These are phyloP conservation scores for Zygosaccharomyces gambellarensis DNA, from an alignment of 805 yeast genomes.

Conservation along the genomic window DNA sequence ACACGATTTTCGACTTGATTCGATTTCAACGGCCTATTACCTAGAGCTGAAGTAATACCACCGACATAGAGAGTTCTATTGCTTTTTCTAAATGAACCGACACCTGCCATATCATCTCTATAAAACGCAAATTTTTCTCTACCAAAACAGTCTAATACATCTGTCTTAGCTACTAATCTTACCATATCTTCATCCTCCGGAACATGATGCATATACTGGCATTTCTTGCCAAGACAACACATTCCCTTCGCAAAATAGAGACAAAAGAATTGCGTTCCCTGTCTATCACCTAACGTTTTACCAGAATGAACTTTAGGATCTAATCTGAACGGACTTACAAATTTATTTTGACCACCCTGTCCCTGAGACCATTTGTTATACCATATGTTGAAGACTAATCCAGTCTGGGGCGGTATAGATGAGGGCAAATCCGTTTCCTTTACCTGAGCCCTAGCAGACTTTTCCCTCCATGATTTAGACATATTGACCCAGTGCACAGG, in stretches of 20 bases:
- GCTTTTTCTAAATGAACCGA: constrained; percentile 68
- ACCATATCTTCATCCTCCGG: constrained; percentile 59
- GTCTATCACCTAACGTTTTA: constrained; percentile 60
- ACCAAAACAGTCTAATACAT: constrained; percentile 78
- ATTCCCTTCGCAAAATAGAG: constrained; percentile 85
- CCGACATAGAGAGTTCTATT: constrained; percentile 79
- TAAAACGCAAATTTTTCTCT: constrained; percentile 78
- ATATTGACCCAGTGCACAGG: neutral
- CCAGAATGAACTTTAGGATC: constrained; percentile 65
- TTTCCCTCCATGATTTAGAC: constrained; percentile 26
- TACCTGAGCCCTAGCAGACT: constrained; percentile 70
- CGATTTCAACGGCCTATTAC: constrained; percentile 38
- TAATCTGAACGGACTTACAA: constrained; percentile 56
- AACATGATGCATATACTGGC: constrained; percentile 72
- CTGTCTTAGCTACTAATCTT: constrained; percentile 43
- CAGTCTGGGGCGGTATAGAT: constrained; percentile 71
- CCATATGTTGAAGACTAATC: constrained; percentile 82
- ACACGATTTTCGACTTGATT: constrained; percentile 39
- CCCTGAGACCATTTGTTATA: constrained; percentile 75
- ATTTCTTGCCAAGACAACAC: constrained; percentile 72
- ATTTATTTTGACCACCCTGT: constrained; percentile 36
- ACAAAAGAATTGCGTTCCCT: constrained; percentile 53
- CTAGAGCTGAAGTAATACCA: constrained; percentile 41
- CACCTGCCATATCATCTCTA: constrained; percentile 91
- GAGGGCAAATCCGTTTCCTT: constrained; percentile 53